Conservation (phyloP, 768 basidiomycete species). For the Cystobasidiopsis lactophilus region DNA sequence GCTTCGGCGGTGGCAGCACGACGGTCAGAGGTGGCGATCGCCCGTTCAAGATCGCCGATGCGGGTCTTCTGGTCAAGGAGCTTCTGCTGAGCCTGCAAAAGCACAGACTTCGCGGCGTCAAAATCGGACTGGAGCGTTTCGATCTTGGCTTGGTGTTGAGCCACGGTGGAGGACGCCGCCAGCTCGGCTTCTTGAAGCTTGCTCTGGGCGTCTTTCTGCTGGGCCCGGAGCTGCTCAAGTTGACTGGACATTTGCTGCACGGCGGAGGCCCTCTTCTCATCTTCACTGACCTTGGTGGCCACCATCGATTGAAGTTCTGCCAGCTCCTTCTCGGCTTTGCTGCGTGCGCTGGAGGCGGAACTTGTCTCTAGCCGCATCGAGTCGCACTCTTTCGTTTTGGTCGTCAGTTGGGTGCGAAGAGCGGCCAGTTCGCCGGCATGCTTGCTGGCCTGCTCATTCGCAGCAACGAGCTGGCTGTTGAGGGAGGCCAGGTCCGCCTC, state of each 20-base stretch:
- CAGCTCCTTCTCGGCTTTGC: slow-evolving; percentile 56
- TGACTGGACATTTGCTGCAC: slow-evolving; percentile 76
- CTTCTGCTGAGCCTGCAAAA: slow-evolving; percentile 30
- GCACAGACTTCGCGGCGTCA: slow-evolving; percentile 34
- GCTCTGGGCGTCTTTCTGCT: slow-evolving; percentile 39
- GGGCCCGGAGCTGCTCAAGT: slow-evolving; percentile 44
- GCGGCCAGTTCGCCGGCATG: slow-evolving; percentile 1
- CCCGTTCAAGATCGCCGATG: slow-evolving; percentile 1
- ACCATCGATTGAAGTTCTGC: slow-evolving; percentile 67
- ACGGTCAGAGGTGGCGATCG: not conserved
- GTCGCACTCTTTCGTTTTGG: not conserved
- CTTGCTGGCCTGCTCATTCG: slow-evolving; percentile 19
- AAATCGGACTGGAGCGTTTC: slow-evolving; percentile 32
- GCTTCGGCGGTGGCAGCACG: slow-evolving; percentile 31
- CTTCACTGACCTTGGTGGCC: slow-evolving; percentile 67
- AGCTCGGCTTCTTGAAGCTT: slow-evolving; percentile 47
- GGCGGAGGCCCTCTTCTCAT: slow-evolving; percentile 56
- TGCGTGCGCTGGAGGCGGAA: slow-evolving; percentile 26
- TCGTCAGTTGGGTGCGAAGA: not conserved
- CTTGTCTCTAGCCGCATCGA: slow-evolving; percentile 29
- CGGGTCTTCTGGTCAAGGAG: slow-evolving; percentile 43
- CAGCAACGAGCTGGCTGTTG: slow-evolving; percentile 44
- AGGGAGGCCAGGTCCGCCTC: slow-evolving; percentile 42
- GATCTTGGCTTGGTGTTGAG: slow-evolving; percentile 51
- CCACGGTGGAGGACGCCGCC: slow-evolving; percentile 40